Evolutionary conservation across 2,329 filamentous ascomycete species (phyloP), one percentile per base, ranked within the genome.

Genomic region (Knufia petricola): DNA sequence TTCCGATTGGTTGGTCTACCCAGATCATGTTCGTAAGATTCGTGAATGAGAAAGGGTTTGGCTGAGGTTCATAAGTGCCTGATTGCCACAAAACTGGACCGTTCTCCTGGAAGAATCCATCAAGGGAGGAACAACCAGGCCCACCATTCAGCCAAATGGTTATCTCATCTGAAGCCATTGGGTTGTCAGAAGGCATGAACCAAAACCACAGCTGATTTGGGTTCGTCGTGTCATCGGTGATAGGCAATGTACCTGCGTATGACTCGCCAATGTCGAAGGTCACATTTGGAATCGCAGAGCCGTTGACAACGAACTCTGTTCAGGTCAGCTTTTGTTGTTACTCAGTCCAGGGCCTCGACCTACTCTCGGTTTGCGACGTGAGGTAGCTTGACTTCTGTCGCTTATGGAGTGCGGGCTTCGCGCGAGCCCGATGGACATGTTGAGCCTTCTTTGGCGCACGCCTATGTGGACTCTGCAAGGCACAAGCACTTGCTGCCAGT

Each of bases 21-120:
- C 48, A 55, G 6, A 63, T 40, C 58, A 63, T 60, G 38, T 62
- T 63, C 10, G 60, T 63, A 13, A 63, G 39, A 43, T 62, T 59
- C 3, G 28, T 32, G 34, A 53, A 59, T 2, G 58, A 56, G 50
- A 58, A 62, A 26, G 60, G 56, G 31, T 63, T 63, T 28, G 50
- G 55, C 0, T 79, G 71, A 0, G 84, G 84, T 15, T 72, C 71
- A 48, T 72, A 76, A 1, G 83, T 89, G 28, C 86, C 86, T 10
- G 78, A 72, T 60, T 83, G 77, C 82, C 82, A 86, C 3, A 75
- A 50, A 58, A 87, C 83, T 0, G 85, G 82, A 0, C 85, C 84
- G 57, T 87, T 89, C 37, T 28, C 85, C 44, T 86, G 83, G 8
- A 90, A 63, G 1, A 89, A 69, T 6, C 83, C 84, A 55, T 81